Evolutionary conservation across 768 basidiomycete genomes (phyloP), one percentile per base, ranked within the genome.

Genomic region (Russula vinacea): DNA sequence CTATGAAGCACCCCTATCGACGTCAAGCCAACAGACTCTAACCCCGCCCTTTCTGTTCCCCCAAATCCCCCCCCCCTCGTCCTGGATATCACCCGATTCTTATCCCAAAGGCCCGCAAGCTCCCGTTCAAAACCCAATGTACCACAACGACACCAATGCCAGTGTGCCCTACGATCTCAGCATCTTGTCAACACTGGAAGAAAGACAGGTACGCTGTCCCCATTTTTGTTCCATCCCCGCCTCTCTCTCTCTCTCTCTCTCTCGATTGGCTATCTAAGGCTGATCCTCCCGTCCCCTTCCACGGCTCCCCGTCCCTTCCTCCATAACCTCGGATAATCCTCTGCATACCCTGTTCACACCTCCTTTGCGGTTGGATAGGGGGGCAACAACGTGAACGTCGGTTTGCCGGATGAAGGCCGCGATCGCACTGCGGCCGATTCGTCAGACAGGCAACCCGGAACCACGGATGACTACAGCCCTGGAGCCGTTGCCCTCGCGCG

Each of bases 311-410:
- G 29, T 5, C 40, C 32, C 13, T 17, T 32, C 19, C 33, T 6
- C 14, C 37, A 1, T n/a, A 5, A 11, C 24, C 22, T 17, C 8
- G 7, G n/a, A n/a, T n/a, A n/a, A n/a, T n/a, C n/a, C 19, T 8
- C 35, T 37, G 9, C 7, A 37, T 35, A 4, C 55, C 7, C 5
- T 22, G 22, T 4, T 29, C 44, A 60, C 40, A 35, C 29, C 5
- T 14, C 9, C 14, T 11, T 16, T 32, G 9, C 32, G 14, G 49
- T 24, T n/a, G 24, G 26, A 62, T 67, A 85, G 83, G 79, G 79
- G 74, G 83, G 84, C 1, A 84, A 85, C 73, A 79, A 79, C 59
- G 76, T 82, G 61, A 79, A 81, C n/a, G n/a, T n/a, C n/a, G n/a
- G n/a, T 68, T 70, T 84, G 16, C 65, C 76, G 10, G 71, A 72